Percentiles rank a stretch among this genome's conserved stretches.
These are phyloP conservation scores for Vaccinium myrtillus DNA, from an alignment of 148 eudicot species.

Conservation along the genomic window DNA sequence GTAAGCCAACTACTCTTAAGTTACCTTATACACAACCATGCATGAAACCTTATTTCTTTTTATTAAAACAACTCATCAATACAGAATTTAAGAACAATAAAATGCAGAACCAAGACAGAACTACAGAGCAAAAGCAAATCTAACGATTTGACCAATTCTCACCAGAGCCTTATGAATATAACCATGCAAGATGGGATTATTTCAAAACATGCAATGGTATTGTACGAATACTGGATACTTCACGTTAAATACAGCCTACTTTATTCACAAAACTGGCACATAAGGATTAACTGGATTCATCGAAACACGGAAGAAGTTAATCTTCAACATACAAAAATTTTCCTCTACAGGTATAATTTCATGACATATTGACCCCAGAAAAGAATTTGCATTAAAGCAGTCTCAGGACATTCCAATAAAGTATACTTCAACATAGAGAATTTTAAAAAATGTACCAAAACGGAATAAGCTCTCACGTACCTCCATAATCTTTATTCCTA, in stretches of 20 bases:
- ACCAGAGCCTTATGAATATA: neutral
- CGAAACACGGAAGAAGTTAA: neutral
- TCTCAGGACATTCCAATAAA: neutral
- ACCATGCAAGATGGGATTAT: neutral
- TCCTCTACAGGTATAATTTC: neutral
- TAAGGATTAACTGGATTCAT: neutral
- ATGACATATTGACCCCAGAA: neutral
- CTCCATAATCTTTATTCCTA: conserved; percentile 70
- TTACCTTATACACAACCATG: neutral
- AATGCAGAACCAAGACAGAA: neutral
- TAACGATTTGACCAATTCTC: neutral
- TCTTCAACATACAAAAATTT: neutral
- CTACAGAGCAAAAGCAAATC: neutral
- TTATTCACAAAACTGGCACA: neutral
- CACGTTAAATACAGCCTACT: neutral
- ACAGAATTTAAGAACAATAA: neutral
- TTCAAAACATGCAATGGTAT: neutral
- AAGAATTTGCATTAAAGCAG: neutral
- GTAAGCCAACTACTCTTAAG: neutral
- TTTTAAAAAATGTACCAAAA: neutral
- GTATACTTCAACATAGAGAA: neutral
- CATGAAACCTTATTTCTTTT: neutral
- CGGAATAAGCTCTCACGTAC: conserved; percentile 27
- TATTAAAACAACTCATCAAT: neutral
- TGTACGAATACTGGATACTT: neutral